A percentile compares a stretch with the other conserved stretches of the same genome.
phyloP scores from a whole-genome alignment of 1,139 yeast genomes.

The Meyerozyma athensensis region DNA sequence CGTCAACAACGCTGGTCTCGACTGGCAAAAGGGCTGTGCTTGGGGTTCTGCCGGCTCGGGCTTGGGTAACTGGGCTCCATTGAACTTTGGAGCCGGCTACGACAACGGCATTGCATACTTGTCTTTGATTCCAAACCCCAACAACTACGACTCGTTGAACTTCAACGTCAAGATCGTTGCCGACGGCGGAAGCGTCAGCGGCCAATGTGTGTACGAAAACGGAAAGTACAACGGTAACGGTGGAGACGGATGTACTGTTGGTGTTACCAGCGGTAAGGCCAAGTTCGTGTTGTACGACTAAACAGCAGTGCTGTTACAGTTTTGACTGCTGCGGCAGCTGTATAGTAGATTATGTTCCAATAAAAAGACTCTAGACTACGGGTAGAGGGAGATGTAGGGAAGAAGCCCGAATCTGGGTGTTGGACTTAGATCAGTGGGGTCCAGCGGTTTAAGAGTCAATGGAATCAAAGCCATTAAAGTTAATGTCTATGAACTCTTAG shows the following conservation, averaged over 20 bases:
- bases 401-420: no score
- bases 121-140: slow-evolving; percentile 93
- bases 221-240: slow-evolving; percentile 72
- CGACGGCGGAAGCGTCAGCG: slow-evolving; percentile 61
- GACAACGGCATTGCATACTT: slow-evolving; percentile 76
- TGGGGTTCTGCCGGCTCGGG: slow-evolving; percentile 85
- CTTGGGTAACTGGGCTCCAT: slow-evolving; percentile 98
- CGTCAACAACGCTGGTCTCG: slow-evolving; percentile 94
- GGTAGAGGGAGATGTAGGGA: no score
- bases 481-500: no score
- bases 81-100: slow-evolving; percentile 90
- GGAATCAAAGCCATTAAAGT: no score
- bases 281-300: slow-evolving; percentile 54
- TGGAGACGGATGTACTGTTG: slow-evolving; percentile 86
- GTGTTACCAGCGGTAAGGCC: slow-evolving; percentile 81
- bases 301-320: not conserved
- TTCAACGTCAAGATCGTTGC: slow-evolving; percentile 77
- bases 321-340: no score
- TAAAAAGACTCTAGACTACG: no score
- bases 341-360: no score
- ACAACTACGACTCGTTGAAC: slow-evolving; percentile 72
- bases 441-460: no score
- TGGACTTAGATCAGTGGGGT: no score
- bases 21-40: slow-evolving; percentile 81
- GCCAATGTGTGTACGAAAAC: slow-evolving; percentile 74